Base-by-base conservation (phyloP, 2,329 filamentous ascomycete genomes). In the Sphaceloma murrayae region DNA sequence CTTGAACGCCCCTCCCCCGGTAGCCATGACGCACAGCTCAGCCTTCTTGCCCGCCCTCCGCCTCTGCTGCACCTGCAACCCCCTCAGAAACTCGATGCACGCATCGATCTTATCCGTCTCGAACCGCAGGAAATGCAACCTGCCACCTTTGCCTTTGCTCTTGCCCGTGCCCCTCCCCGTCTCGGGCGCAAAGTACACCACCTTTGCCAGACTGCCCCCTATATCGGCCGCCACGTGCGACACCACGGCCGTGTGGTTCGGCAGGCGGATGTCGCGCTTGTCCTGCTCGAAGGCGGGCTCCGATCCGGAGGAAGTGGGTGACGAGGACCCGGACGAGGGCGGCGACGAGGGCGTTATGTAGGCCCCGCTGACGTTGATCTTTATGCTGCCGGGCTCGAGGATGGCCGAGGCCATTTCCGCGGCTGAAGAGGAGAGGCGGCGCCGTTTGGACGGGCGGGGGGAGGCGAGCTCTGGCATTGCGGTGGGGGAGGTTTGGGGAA, bases 221-320 rank as follows among this genome's bases (percentile, higher is more conserved):
- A 98, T 96, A 85, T 98, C 91, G 49, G 95, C 82, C 43, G 91
- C 91, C 54, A 98, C 85, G 69, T 98, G 91, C 68, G 87, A 95
- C 53, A 98, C 89, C 6, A 94, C 80, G 8, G 84, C 83, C 9
- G 85, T 94, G 65, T 98, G 91, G 63, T 96, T 91, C 19, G 91
- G 91, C 48, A 98, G 69, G n/a, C 91, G 75, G 55, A 98, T 98
- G 60, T 95, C 91, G 59, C 85, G 87, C 46, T 85, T 87, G 62
- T 93, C 85, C 62, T 80, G 75, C 52, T 77, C 70, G 46, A 77
- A 72, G 17, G 73, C 71, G 34, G 77, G 72, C 49, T 71, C 66
- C 24, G 56, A 55, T 29, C 44, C 53, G 11, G 18, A 11, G 42
- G 51, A 54, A n/a, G 47, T 49, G 2, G 50, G 48, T 2, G 58